A percentile compares a stretch with the other conserved stretches of the same genome.
These are phyloP conservation scores for Schizopora paradoxa DNA, from an alignment of 1,284 basidiomycete genomes.

Conservation along the genomic window DNA sequence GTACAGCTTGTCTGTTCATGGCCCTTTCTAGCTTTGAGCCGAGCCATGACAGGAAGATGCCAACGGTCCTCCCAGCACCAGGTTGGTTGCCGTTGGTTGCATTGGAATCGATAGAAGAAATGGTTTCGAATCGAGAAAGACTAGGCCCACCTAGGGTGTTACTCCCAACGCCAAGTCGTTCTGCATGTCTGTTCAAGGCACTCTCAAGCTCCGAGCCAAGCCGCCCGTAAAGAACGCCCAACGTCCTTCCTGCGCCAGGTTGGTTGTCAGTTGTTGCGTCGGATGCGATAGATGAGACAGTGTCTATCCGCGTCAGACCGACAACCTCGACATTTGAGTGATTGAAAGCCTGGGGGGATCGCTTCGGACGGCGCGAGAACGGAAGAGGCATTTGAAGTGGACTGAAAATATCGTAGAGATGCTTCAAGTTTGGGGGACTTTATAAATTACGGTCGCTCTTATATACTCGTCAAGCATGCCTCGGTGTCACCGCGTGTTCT, in stretches of 20 bases:
- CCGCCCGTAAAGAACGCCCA: constrained; percentile 1
- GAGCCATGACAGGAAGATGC: background rate
- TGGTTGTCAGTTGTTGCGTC: background rate
- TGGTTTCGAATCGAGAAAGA: background rate
- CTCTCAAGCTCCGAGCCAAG: background rate
- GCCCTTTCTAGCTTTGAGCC: background rate
- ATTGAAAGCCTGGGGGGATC: too few species aligned
- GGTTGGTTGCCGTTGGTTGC: background rate
- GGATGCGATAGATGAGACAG: background rate
- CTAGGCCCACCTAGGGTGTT: too few species aligned
- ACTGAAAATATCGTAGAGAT: too few species aligned
- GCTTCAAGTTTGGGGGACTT: too few species aligned
- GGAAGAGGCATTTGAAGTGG: too few species aligned
- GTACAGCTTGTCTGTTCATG: background rate
- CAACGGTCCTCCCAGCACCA: background rate
- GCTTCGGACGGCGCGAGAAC: too few species aligned
- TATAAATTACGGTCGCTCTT: too few species aligned
- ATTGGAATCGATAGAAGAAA: background rate
- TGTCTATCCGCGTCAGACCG: background rate
- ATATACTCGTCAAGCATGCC: too few species aligned
- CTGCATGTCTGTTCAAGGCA: background rate
- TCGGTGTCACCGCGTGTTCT: too few species aligned
- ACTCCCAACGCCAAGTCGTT: too few species aligned
- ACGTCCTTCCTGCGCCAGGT: background rate
- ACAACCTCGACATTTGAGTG: background rate